A percentile compares a stretch with the other conserved stretches of the same genome.
Evolutionary conservation across 202 grass and related monocot species (phyloP).

Genomic region (Miscanthus sacchariflorus): DNA sequence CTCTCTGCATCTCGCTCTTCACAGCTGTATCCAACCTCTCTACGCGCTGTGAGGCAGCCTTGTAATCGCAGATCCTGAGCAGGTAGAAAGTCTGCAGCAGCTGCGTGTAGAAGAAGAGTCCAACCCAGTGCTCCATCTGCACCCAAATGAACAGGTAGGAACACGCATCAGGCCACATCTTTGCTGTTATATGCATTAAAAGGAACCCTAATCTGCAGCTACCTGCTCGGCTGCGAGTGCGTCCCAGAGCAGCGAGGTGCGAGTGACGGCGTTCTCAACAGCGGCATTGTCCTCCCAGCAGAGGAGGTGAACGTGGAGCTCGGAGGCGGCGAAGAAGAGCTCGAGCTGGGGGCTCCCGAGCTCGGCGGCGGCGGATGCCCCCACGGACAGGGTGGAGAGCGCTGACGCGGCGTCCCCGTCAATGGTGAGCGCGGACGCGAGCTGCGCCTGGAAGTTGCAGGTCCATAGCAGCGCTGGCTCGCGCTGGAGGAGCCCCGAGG

Average conservation of each 20-base stretch:
- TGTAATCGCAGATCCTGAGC: slow-evolving; percentile 89
- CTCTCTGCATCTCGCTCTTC: slow-evolving; percentile 73
- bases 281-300: slow-evolving; percentile 77
- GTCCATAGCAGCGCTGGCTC: slow-evolving; percentile 65
- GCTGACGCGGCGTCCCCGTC: slow-evolving; percentile 75
- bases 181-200: neutral
- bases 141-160: slow-evolving; percentile 16
- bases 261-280: slow-evolving; percentile 58
- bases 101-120: slow-evolving; percentile 89
- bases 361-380: slow-evolving; percentile 62
- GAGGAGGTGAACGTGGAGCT: slow-evolving; percentile 75
- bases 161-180: slow-evolving; percentile 18
- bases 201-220: neutral
- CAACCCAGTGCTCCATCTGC: slow-evolving; percentile 75
- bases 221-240: slow-evolving; percentile 76
- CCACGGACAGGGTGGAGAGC: slow-evolving; percentile 61
- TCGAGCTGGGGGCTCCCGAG: slow-evolving; percentile 73
- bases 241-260: slow-evolving; percentile 63
- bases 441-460: slow-evolving; percentile 87
- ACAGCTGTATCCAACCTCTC: slow-evolving; percentile 73
- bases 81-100: slow-evolving; percentile 87
- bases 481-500: slow-evolving; percentile 46
- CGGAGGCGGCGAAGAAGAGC: slow-evolving; percentile 92
- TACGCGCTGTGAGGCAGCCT: slow-evolving; percentile 66
- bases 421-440: slow-evolving; percentile 70